These are phyloP conservation scores for Neopestalotiopsis sp. DNA, from an alignment of 2,329 filamentous ascomycete species.

Conservation along the genomic window DNA sequence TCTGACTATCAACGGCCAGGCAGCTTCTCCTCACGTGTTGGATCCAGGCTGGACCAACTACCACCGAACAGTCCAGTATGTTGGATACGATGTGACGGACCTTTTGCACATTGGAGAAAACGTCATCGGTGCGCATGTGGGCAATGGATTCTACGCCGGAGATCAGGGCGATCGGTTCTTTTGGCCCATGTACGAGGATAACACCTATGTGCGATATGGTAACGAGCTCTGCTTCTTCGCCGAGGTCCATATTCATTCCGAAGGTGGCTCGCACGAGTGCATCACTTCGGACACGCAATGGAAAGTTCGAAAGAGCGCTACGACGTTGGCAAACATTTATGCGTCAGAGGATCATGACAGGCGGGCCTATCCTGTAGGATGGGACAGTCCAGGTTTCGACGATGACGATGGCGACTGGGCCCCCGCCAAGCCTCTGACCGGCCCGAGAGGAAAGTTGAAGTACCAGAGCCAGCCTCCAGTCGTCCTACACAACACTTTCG, in stretches of 20 bases:
- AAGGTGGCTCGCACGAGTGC: slow-evolving; percentile 40
- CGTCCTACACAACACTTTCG: slow-evolving; percentile 39
- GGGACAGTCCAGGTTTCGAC: slow-evolving; percentile 29
- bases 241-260: slow-evolving; percentile 42
- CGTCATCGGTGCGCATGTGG: slow-evolving; percentile 44
- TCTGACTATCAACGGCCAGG: slow-evolving; percentile 39
- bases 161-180: slow-evolving; percentile 47
- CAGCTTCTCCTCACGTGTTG: slow-evolving; percentile 40
- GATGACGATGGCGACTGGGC: slow-evolving; percentile 30
- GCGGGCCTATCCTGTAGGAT: slow-evolving; percentile 38
- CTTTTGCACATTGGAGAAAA: slow-evolving; percentile 40
- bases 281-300: slow-evolving; percentile 43
- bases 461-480: slow-evolving; percentile 47
- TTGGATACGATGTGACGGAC: slow-evolving; percentile 46
- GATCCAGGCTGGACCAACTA: slow-evolving; percentile 47
- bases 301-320: slow-evolving; percentile 43
- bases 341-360: slow-evolving; percentile 44
- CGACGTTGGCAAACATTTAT: slow-evolving; percentile 44
- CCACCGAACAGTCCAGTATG: slow-evolving; percentile 45
- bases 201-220: slow-evolving; percentile 43
- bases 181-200: slow-evolving; percentile 48
- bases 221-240: slow-evolving; percentile 47
- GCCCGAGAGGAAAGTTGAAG: slow-evolving; percentile 41
- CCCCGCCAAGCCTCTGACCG: slow-evolving; percentile 41
- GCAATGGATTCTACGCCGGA: slow-evolving; percentile 51